Base-by-base conservation (phyloP, 2,329 filamentous ascomycete species). In the Colletotrichum sp. region DNA sequence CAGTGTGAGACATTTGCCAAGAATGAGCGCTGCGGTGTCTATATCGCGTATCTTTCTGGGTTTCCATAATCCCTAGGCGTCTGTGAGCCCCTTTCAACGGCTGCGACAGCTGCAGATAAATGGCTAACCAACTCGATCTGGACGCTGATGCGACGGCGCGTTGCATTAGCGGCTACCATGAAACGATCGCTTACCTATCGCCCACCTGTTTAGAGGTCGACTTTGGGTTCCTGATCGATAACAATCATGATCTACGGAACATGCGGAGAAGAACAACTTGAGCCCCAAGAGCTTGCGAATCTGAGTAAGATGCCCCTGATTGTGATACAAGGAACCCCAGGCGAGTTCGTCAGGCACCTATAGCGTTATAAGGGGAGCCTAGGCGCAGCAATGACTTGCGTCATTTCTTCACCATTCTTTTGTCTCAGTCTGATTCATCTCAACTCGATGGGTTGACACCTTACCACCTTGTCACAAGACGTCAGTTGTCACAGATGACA, bases 381-480 rank as follows among this genome's bases (percentile, higher is more conserved):
- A 60, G 55, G 26, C 21, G 18, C 16, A 15, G 32, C 39, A 15
- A 16, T 28, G 26, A 63, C 68, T 67, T 69, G 55, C 66, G 55
- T 59, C 52, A 69, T 28, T 60, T 60, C 52, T 44, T 64, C 39
- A 52, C 15, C 18, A 21, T 39, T 26, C 28, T 49, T 21, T 8
- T 65, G 72, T 72, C 72, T 75, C 72, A 75, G 69, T 62, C 44
- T 75, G 72, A 68, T 72, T 75, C 63, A 72, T 72, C 72, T 32
- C 55, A 57, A 75, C 52, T 72, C n/a, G 7, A 30, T 44, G 63
- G n/a, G 18, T 63, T 72, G 68, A 57, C 55, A 60, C 63, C 72
- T 63, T 49, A 24, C 69, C 69, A 72, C 63, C 44, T 55, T 72
- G 72, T 67, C 72, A 68, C 72, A 75, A 75, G 72, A 75, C 72